Conservation (phyloP, 192 early-diverging fungal species). For the Borealophlyctis nickersoniae region DNA sequence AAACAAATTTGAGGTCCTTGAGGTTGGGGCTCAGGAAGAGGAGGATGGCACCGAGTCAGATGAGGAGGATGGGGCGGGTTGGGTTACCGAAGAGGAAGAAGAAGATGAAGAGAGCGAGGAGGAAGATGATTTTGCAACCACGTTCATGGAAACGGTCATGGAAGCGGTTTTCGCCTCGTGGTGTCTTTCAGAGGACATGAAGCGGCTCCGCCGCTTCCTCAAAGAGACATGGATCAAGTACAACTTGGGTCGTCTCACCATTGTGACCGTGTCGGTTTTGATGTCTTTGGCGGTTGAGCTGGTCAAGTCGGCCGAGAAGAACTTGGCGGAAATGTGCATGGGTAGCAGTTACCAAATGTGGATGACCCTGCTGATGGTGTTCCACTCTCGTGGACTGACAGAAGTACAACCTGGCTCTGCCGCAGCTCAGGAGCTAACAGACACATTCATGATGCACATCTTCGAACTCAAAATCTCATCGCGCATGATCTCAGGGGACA, state of each 20-base stretch:
- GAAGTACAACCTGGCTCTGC: too few species aligned
- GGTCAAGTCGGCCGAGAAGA: background rate
- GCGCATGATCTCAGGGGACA: too few species aligned
- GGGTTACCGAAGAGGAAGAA: background rate
- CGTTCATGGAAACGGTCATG: background rate
- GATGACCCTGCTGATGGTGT: too few species aligned
- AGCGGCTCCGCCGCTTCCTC: background rate
- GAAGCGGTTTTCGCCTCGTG: background rate
- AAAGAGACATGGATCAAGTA: background rate
- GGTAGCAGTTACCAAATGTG: too few species aligned
- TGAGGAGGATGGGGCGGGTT: background rate
- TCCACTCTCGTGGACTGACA: too few species aligned
- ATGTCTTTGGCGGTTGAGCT: background rate
- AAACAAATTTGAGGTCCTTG: background rate
- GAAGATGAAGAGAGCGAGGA: background rate
- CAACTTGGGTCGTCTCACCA: background rate
- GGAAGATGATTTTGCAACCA: background rate
- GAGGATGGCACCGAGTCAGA: background rate
- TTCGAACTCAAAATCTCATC: too few species aligned
- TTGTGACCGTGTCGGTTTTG: background rate
- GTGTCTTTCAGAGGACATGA: background rate
- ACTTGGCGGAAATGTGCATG: too few species aligned
- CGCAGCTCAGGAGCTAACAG: too few species aligned
- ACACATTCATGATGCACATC: too few species aligned
- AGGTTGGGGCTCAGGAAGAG: background rate